A percentile compares a stretch with the other conserved stretches of the same genome.
Conservation (phyloP, 176 grass and related monocot genomes). For the Bonia amplexicaulis region DNA sequence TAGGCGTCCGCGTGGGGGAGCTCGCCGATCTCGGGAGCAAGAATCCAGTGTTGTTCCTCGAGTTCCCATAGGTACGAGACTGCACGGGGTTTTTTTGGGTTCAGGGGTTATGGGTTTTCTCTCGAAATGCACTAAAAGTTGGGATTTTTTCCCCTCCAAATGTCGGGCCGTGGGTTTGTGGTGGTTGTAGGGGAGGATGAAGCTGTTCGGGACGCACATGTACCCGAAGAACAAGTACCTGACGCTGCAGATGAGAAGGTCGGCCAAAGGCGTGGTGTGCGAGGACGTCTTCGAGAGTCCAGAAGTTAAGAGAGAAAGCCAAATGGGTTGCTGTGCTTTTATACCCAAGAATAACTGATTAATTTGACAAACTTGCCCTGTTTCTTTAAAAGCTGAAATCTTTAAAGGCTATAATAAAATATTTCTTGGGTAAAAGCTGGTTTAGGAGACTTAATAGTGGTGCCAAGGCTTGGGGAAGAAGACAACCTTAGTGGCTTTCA, state of each 20-base stretch:
- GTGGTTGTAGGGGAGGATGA: constrained; percentile 71
- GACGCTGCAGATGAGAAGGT: constrained; percentile 78
- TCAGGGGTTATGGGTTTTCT: neutral
- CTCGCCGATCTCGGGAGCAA: constrained; percentile 74
- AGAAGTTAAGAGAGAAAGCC: constrained; percentile 28
- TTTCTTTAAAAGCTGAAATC: neutral
- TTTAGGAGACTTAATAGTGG: neutral
- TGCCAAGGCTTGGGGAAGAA: neutral
- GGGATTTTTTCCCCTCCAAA: neutral
- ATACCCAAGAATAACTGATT: neutral
- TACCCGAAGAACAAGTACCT: constrained; percentile 99
- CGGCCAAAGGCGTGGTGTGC: constrained; percentile 71
- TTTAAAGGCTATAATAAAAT: neutral
- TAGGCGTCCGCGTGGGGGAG: constrained; percentile 65
- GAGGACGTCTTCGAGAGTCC: constrained; percentile 91
- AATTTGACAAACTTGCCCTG: neutral
- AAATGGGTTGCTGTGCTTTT: neutral
- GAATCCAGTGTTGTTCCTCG: constrained; percentile 83
- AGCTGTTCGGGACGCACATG: constrained; percentile 86
- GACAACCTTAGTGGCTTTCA: neutral
- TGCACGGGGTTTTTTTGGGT: neutral
- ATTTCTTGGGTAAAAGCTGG: neutral
- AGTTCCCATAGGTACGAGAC: constrained; percentile 60
- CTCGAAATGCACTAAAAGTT: neutral
- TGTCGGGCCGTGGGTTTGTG: neutral